These are phyloP conservation scores for Kluyveromyces wickerhamii DNA, from an alignment of 805 yeast species.

Conservation along the genomic window DNA sequence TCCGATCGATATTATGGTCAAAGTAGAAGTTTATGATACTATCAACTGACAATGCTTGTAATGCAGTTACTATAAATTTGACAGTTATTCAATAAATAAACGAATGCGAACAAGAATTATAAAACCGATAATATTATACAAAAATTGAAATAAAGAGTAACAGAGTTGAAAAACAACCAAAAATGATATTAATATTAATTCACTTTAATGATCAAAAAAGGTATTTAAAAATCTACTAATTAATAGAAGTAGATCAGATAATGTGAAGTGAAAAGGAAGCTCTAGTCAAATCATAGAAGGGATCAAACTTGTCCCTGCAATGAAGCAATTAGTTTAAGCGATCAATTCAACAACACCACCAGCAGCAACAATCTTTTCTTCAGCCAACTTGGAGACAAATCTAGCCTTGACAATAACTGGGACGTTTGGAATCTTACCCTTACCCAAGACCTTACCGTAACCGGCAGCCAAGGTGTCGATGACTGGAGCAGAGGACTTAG, in stretches of 20 bases:
- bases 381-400: slow-evolving; percentile 98
- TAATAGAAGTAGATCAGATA: too few relatives aligned
- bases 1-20: too few relatives aligned
- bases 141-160: not conserved
- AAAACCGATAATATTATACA: not conserved
- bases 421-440: slow-evolving; percentile 95
- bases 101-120: too few relatives aligned
- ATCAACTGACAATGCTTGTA: too few relatives aligned
- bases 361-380: slow-evolving; percentile 98
- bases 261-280: too few relatives aligned
- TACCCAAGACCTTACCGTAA: slow-evolving; percentile 99
- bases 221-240: slow-evolving; percentile 2
- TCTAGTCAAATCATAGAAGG: too few relatives aligned
- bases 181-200: slow-evolving; percentile 3
- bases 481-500: slow-evolving; percentile 92
- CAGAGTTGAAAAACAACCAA: slow-evolving; percentile 3
- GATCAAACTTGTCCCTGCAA: too few relatives aligned
- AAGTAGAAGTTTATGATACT: too few relatives aligned
- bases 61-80: too few relatives aligned
- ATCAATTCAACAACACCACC: slow-evolving; percentile 99
- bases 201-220: slow-evolving; percentile 5
- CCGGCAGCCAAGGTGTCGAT: slow-evolving; percentile 99
- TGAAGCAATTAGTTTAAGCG: slow-evolving; percentile 55
- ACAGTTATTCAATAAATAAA: too few relatives aligned
- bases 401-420: slow-evolving; percentile 99